Conservation (phyloP, 2,329 filamentous ascomycete genomes). For the Pseudophaeomoniella oleicola region DNA sequence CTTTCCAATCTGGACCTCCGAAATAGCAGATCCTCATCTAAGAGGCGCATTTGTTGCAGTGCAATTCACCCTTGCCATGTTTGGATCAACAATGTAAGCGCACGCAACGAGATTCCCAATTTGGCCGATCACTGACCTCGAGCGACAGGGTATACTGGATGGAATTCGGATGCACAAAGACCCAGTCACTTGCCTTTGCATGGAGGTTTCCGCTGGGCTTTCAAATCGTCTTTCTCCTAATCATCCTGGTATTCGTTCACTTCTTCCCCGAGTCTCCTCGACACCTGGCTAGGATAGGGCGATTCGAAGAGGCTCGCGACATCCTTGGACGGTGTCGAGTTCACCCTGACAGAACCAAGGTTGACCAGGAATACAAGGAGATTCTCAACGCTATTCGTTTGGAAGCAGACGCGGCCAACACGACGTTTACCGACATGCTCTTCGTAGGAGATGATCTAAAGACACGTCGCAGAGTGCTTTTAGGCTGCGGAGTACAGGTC, state of each 20-base stretch:
- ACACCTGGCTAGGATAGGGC: slow-evolving; percentile 11
- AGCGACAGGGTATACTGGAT: slow-evolving; percentile 16
- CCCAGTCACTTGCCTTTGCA: slow-evolving; percentile 20
- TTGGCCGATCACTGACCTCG: slow-evolving; percentile 2
- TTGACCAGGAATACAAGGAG: slow-evolving; percentile 13
- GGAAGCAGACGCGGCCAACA: slow-evolving; percentile 11
- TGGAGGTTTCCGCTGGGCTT: slow-evolving; percentile 50
- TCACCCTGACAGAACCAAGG: slow-evolving; percentile 3
- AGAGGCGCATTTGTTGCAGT: slow-evolving; percentile 14
- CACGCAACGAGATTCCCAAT: slow-evolving; percentile 14
- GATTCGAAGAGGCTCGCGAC: slow-evolving; percentile 9
- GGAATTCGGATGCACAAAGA: slow-evolving; percentile 15
- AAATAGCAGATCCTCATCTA: slow-evolving; percentile 13
- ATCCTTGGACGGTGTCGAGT: slow-evolving; percentile 7
- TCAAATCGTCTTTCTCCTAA: slow-evolving; percentile 43
- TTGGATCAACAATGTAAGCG: too few species aligned
- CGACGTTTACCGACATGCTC: slow-evolving; percentile 12
- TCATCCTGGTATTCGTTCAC: slow-evolving; percentile 36
- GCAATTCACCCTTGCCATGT: too few species aligned
- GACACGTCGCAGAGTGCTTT: slow-evolving; percentile 11
- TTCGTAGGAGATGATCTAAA: slow-evolving; percentile 12
- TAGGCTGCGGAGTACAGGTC: slow-evolving; percentile 11
- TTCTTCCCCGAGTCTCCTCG: slow-evolving; percentile 33
- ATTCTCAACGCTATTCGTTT: slow-evolving; percentile 13
- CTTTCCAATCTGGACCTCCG: slow-evolving; percentile 15